Evolutionary conservation across 352 stramenopile species (phyloP), one percentile per base, ranked within the genome.

Genomic region (Achlya hypogyna): DNA sequence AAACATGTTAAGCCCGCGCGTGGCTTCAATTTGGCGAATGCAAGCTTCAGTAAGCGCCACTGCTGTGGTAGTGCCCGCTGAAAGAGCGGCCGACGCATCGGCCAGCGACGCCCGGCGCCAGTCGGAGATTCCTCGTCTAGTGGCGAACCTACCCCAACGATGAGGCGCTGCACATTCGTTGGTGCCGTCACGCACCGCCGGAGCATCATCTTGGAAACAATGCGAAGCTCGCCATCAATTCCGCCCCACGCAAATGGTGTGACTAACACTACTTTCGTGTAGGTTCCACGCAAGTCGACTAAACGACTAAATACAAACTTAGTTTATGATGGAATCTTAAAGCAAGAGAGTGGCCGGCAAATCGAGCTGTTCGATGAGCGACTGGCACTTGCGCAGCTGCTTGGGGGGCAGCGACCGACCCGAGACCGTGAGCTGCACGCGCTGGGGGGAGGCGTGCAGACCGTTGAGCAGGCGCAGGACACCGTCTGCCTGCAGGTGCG

Each of bases 1-100:
- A 67, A 91, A 91, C 78, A 91, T 90, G 71, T 95, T 95, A 51
- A 91, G 75, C 35, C 62, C 45, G 10, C 73, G 70, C n/a, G 82
- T 90, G 12, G 72, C 72, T 42, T 92, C 76, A 53, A 92, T 81
- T 51, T 94, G 85, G 12, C 83, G 64, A 32, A 91, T 89, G 67
- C 85, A 94, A 22, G 71, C 75, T 63, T 82, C 63, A 16, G 83
- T 89, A 23, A 94, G 75, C 69, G 86, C 64, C 40, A 86, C 74
- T 1, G 83, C 73, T 25, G 83, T 86, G 32, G 89, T 72, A 9
- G 81, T 53, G 29, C 76, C 74, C 43, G 69, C 63, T 16, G 70
- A 47, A 20, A 94, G 74, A 29, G 85, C 82, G 4, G 72, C 58
- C 14, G 83, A 74, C 0, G 73, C 82, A 16, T 81, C 72, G 14